These are phyloP conservation scores for Aspergillus leporis DNA, from an alignment of 495 filamentous ascomycete species.

Conservation along the genomic window DNA sequence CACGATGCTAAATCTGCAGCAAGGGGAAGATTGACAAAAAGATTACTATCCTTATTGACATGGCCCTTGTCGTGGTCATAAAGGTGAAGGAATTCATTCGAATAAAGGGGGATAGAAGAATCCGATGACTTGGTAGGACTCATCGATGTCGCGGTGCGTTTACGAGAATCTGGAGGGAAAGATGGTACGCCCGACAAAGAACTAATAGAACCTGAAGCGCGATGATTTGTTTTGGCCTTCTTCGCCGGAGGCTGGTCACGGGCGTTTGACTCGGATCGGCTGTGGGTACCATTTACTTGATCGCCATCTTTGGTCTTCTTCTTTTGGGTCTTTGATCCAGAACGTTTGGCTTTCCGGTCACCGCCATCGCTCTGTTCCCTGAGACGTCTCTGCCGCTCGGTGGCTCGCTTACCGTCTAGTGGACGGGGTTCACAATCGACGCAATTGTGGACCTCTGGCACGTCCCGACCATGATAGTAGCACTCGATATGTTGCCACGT, in stretches of 20 bases:
- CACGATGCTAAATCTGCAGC: constrained; percentile 68
- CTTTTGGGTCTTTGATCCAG: constrained; percentile 69
- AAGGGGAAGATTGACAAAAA: constrained; percentile 67
- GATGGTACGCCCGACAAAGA: constrained; percentile 47
- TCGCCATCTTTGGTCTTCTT: constrained; percentile 64
- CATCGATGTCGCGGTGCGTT: constrained; percentile 50
- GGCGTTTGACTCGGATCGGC: constrained; percentile 50
- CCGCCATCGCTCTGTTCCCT: constrained; percentile 62
- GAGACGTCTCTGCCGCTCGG: constrained; percentile 61
- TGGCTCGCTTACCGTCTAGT: constrained; percentile 69
- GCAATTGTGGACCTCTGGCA: constrained; percentile 85
- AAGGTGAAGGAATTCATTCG: constrained; percentile 67
- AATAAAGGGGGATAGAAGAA: constrained; percentile 57
- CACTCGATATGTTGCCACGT: constrained; percentile 98
- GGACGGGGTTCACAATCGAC: constrained; percentile 76
- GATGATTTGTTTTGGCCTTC: constrained; percentile 75
- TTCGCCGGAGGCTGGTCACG: constrained; percentile 66
- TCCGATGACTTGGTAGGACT: constrained; percentile 55
- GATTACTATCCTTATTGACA: constrained; percentile 53
- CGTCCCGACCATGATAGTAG: constrained; percentile 76
- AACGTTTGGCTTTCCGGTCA: constrained; percentile 66
- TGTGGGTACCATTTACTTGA: constrained; percentile 37
- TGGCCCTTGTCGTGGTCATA: constrained; percentile 60
- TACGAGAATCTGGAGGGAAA: constrained; percentile 47
- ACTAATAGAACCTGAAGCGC: constrained; percentile 66